A percentile compares a stretch with the other conserved stretches of the same genome.
phyloP scores from a whole-genome alignment of 495 filamentous ascomycete species.

The Neurospora pannonica region DNA sequence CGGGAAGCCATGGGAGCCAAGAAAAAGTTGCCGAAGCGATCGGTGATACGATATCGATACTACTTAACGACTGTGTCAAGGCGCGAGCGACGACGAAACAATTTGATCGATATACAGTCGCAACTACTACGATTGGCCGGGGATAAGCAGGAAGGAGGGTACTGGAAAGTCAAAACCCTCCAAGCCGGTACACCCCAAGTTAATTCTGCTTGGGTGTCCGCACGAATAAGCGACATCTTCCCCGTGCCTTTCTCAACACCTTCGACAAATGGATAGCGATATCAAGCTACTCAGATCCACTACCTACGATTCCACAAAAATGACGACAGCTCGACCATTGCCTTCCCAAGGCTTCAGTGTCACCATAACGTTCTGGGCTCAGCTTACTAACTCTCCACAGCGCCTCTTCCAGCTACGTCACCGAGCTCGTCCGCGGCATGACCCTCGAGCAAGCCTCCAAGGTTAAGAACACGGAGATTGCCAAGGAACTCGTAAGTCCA shows the following conservation, averaged over 20 bases:
- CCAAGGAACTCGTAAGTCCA: constrained; percentile 62
- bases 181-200: not conserved
- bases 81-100: not conserved
- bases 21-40: not conserved
- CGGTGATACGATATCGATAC: not conserved
- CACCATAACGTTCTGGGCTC: not conserved
- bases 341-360: not conserved
- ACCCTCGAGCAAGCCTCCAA: constrained; percentile 85
- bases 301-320: not conserved
- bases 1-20: not conserved
- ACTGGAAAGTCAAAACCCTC: not conserved
- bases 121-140: not conserved
- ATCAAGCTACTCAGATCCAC: not conserved
- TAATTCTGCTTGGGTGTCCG: not conserved
- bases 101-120: not conserved
- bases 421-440: constrained; percentile 90
- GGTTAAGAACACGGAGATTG: constrained; percentile 94
- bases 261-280: not conserved
- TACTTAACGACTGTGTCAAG: not conserved
- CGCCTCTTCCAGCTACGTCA: constrained; percentile 65
- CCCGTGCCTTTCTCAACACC: not conserved
- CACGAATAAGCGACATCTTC: not conserved
- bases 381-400: constrained; percentile 12
- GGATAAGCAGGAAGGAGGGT: not conserved
- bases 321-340: not conserved